A percentile compares a stretch with the other conserved stretches of the same genome.
phyloP scores from a whole-genome alignment of 2,329 filamentous ascomycete species.

The Phialophora expanda region DNA sequence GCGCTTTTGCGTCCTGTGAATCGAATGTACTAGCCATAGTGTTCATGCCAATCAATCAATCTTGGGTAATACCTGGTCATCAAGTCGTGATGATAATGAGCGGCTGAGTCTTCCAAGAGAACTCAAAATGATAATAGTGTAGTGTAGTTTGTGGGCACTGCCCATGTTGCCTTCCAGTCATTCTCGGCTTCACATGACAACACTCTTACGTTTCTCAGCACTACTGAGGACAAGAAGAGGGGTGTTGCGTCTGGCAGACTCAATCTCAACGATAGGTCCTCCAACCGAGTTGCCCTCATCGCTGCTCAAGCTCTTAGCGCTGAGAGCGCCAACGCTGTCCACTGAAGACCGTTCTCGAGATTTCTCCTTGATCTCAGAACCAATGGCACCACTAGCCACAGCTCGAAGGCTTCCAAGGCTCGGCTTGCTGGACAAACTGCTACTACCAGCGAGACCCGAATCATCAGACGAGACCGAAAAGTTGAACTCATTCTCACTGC shows the following conservation, averaged over 20 bases:
- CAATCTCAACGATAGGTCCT: conserved; percentile 61
- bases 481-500: conserved; percentile 76
- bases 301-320: conserved; percentile 69
- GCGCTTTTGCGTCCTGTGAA: conserved; percentile 3
- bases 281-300: conserved; percentile 62
- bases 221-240: conserved; percentile 86
- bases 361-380: conserved; percentile 82
- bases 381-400: conserved; percentile 81
- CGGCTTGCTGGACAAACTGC: conserved; percentile 77
- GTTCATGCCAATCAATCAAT: conserved; percentile 34
- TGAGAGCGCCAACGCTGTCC: conserved; percentile 56
- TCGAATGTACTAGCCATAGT: conserved; percentile 20
- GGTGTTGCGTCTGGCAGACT: conserved; percentile 73
- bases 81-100: conserved; percentile 38
- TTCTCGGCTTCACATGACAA: conserved; percentile 31
- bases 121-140: conserved; percentile 27
- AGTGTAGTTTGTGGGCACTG: conserved; percentile 27
- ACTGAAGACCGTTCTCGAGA: conserved; percentile 62
- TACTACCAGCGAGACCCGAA: conserved; percentile 72
- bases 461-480: conserved; percentile 76
- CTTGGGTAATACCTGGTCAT: conserved; percentile 26
- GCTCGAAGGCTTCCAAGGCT: conserved; percentile 77
- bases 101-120: conserved; percentile 38
- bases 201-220: conserved; percentile 86
- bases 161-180: conserved; percentile 26